phyloP scores from a whole-genome alignment of 2,329 filamentous ascomycete genomes.

The Capronia coronata region DNA sequence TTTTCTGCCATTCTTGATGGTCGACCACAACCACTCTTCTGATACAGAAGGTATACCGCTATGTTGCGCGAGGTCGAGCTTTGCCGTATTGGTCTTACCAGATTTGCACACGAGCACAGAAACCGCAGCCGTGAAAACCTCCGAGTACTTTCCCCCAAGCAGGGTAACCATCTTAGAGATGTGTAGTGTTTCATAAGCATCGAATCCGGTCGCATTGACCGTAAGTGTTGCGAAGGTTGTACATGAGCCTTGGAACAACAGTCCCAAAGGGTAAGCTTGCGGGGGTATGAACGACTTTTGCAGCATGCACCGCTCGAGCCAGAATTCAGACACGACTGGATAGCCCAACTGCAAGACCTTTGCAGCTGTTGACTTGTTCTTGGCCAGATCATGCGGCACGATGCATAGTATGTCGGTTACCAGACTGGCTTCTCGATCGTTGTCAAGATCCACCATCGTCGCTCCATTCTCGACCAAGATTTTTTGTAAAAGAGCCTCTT shows the following conservation, averaged over 20 bases:
- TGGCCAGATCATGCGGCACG: slow-evolving; percentile 35
- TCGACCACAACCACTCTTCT: slow-evolving; percentile 78
- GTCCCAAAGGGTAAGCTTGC: slow-evolving; percentile 63
- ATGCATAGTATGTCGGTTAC: slow-evolving; percentile 39
- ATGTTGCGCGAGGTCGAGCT: slow-evolving; percentile 67
- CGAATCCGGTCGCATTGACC: slow-evolving; percentile 76
- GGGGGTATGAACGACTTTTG: slow-evolving; percentile 66
- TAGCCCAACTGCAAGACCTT: slow-evolving; percentile 6
- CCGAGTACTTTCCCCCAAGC: slow-evolving; percentile 73
- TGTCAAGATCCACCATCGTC: slow-evolving; percentile 32
- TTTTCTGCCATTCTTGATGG: slow-evolving; percentile 51
- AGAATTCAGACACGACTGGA: slow-evolving; percentile 75
- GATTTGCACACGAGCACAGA: slow-evolving; percentile 69
- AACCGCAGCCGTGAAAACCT: slow-evolving; percentile 64
- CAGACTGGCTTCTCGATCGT: slow-evolving; percentile 28
- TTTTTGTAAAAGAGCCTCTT: slow-evolving; percentile 33
- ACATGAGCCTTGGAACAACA: slow-evolving; percentile 66
- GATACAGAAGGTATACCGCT: slow-evolving; percentile 76
- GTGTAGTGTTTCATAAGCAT: slow-evolving; percentile 77
- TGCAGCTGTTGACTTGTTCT: slow-evolving; percentile 33
- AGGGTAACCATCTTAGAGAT: slow-evolving; percentile 68
- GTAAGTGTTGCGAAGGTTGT: slow-evolving; percentile 63
- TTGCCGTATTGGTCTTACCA: slow-evolving; percentile 57
- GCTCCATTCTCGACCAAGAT: slow-evolving; percentile 40
- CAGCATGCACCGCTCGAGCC: slow-evolving; percentile 82